A percentile compares a stretch with the other conserved stretches of the same genome.
These are phyloP conservation scores for Parastagonospora avenae DNA, from an alignment of 2,329 filamentous ascomycete genomes.

Conservation along the genomic window DNA sequence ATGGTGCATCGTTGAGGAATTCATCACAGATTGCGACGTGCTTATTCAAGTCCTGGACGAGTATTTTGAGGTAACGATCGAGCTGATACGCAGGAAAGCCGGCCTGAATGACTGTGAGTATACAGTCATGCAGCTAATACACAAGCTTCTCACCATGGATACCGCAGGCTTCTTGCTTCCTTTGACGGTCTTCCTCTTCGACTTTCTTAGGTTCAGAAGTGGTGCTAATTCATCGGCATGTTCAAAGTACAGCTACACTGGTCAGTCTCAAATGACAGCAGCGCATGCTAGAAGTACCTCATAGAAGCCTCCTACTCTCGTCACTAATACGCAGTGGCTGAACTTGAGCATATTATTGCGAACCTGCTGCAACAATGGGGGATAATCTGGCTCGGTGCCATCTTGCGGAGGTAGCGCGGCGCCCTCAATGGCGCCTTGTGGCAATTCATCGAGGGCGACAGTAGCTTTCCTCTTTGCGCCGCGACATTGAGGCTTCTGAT, in stretches of 20 bases:
- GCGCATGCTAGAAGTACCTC: slow-evolving; percentile 58
- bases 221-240: slow-evolving; percentile 90
- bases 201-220: slow-evolving; percentile 84
- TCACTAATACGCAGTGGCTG: slow-evolving; percentile 86
- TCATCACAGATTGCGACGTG: slow-evolving; percentile 96
- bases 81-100: slow-evolving; percentile 94
- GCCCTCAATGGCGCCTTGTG: slow-evolving; percentile 60
- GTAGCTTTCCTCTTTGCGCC: slow-evolving; percentile 50
- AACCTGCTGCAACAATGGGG: slow-evolving; percentile 87
- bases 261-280: slow-evolving; percentile 15
- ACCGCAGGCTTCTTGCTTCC: slow-evolving; percentile 66
- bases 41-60: slow-evolving; percentile 88
- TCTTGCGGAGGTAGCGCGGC: slow-evolving; percentile 48
- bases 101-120: slow-evolving; percentile 58
- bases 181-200: slow-evolving; percentile 69
- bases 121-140: not conserved
- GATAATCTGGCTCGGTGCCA: slow-evolving; percentile 67
- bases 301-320: slow-evolving; percentile 93
- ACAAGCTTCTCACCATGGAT: slow-evolving; percentile 71
- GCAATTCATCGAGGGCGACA: slow-evolving; percentile 51
- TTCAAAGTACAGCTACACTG: slow-evolving; percentile 77
- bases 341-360: slow-evolving; percentile 89
- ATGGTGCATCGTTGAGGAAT: slow-evolving; percentile 74
- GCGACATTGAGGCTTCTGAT: slow-evolving; percentile 26
- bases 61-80: slow-evolving; percentile 87